A percentile compares a stretch with the other conserved stretches of the same genome.
These are phyloP conservation scores for Serendipita sp. DNA, from an alignment of 768 basidiomycete genomes.

Conservation along the genomic window DNA sequence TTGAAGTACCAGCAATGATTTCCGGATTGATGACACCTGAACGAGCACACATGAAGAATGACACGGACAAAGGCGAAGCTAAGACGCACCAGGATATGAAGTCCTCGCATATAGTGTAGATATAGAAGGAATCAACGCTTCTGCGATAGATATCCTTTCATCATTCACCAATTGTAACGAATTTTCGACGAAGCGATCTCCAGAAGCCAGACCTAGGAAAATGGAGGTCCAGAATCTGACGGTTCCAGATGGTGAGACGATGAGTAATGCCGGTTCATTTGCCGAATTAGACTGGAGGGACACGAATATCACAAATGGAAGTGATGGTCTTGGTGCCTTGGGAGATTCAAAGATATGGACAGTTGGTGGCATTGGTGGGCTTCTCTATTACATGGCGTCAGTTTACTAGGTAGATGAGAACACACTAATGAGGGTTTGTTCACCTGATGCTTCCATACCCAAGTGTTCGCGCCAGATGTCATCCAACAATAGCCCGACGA, in stretches of 20 bases:
- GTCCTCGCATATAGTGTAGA: too few relatives aligned
- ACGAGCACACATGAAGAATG: neutral
- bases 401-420: constrained; percentile 14
- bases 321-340: constrained; percentile 23
- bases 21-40: neutral
- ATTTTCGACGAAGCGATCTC: constrained; percentile 37
- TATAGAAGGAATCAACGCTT: neutral
- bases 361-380: constrained; percentile 27
- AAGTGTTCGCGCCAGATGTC: constrained; percentile 54
- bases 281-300: constrained; percentile 44
- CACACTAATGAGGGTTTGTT: neutral
- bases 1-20: constrained; percentile 48
- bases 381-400: constrained; percentile 40
- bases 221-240: constrained; percentile 82
- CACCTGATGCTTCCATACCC: constrained; percentile 55
- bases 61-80: neutral
- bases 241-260: constrained; percentile 52
- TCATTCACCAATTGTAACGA: neutral
- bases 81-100: neutral
- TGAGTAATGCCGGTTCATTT: constrained; percentile 73
- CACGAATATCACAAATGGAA: constrained; percentile 36
- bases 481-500: constrained; percentile 59
- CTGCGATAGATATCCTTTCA: neutral
- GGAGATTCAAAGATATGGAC: constrained; percentile 75
- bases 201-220: constrained; percentile 66